These are phyloP conservation scores for Fusarium siculi DNA, from an alignment of 2,329 filamentous ascomycete species.

Conservation along the genomic window DNA sequence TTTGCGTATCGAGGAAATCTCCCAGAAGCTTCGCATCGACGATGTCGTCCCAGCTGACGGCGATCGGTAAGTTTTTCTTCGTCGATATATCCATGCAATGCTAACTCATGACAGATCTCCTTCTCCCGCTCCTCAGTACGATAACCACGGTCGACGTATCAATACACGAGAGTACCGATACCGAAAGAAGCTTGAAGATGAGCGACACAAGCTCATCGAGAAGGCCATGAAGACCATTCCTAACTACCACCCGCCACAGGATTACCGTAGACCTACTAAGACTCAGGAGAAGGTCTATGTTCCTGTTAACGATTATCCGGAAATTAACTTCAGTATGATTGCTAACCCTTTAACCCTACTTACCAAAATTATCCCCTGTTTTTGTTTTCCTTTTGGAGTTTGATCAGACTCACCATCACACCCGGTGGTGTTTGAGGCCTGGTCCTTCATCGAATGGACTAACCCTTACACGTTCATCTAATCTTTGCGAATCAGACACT, in stretches of 20 bases:
- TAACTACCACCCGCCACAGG: conserved; percentile 98
- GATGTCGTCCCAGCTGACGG: conserved; percentile 98
- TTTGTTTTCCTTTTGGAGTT: conserved; percentile 56
- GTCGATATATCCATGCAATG: not conserved
- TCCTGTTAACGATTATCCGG: conserved; percentile 99
- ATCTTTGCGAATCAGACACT: conserved; percentile 67
- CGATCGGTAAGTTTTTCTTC: conserved; percentile 75
- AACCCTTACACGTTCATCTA: conserved; percentile 48
- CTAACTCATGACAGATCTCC: conserved; percentile 74
- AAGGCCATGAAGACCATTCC: conserved; percentile 99
- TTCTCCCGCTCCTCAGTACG: conserved; percentile 95
- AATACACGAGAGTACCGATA: conserved; percentile 99
- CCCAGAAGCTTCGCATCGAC: conserved; percentile 98
- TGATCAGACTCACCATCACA: conserved; percentile 54
- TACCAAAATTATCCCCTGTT: conserved; percentile 54
- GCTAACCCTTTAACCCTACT: conserved; percentile 95
- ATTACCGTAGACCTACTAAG: conserved; percentile 98
- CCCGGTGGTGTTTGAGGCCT: conserved; percentile 48
- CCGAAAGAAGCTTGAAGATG: conserved; percentile 96
- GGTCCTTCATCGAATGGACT: conserved; percentile 50
- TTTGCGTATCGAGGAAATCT: conserved; percentile 98
- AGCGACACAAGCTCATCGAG: conserved; percentile 98
- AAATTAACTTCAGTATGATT: conserved; percentile 99
- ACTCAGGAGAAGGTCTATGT: conserved; percentile 99
- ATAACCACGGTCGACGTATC: conserved; percentile 99